Evolutionary conservation across 2,329 filamentous ascomycete species (phyloP), one percentile per base, ranked within the genome.

Genomic region (Xylaria sp.): DNA sequence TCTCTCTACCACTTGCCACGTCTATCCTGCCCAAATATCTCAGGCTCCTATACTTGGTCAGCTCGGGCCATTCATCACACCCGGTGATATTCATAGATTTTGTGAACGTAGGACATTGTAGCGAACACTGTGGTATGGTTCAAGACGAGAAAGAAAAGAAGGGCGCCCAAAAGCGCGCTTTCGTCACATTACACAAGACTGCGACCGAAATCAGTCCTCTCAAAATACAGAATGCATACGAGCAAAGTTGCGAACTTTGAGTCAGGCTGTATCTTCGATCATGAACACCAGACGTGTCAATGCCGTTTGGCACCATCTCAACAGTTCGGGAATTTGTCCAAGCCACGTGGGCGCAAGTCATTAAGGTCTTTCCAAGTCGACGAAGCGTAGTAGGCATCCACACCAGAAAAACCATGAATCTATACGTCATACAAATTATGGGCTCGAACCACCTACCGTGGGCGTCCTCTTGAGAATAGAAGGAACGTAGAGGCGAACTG

Each of bases 1-100:
- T 34, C 18, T 51, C 48, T 52, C 55, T 59, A 54, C 28, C 50
- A 28, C 46, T 25, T 64, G 63, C 67, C 67, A 69, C 63, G 67
- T 70, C 50, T 44, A 39, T 44, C 4, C 20, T 58, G 50, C 51
- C 60, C 32, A 67, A 64, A 44, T 37, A n/a, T 37, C 55, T 20
- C 20, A 41, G 34, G 44, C 44, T 51, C 39, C 50, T 44, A 32
- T n/a, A n/a, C n/a, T n/a, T 51, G 34, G 12, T 66, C 25, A 46
- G 44, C 46, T 32, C 39, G 44, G 34, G 9, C n/a, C 18, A 39
- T 44, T n/a, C 46, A 46, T 51, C 23, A 5, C 28, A 41, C 20
- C 41, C 23, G 25, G 23, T 12, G 56, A 62, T 44, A 2, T 44
- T 18, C 34, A 5, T 20, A 52, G 18, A 52, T 48, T 28, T 44